A percentile compares a stretch with the other conserved stretches of the same genome.
Conservation (phyloP, 495 filamentous ascomycete genomes). For the Ramalina intermedia region DNA sequence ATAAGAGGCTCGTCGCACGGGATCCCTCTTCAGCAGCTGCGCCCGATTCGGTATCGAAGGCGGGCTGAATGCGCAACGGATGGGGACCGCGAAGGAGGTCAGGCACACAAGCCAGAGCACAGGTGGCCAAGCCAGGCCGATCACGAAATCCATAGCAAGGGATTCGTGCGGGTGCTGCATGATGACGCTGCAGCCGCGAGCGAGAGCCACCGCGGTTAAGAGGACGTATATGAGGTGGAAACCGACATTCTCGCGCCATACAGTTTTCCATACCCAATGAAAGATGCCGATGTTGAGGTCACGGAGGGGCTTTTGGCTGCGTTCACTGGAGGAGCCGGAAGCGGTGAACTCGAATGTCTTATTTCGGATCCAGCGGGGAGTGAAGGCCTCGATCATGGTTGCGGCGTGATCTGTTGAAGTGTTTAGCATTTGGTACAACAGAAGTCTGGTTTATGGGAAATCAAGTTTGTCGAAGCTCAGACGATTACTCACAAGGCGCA, state of each 20-base stretch:
- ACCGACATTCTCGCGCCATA: constrained; percentile 2
- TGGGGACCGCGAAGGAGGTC: not conserved
- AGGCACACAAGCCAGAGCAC: constrained; percentile 1
- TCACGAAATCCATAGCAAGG: not conserved
- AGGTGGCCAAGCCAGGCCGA: constrained; percentile 1
- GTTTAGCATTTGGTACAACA: too few relatives aligned
- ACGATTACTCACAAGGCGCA: not conserved
- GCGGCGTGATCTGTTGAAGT: not conserved
- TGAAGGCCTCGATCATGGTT: not conserved
- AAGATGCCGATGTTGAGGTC: not conserved
- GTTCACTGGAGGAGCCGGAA: not conserved
- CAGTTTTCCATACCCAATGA: not conserved
- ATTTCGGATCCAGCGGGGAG: not conserved
- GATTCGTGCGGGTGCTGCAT: not conserved
- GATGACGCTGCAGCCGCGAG: not conserved
- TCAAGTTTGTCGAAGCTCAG: too few relatives aligned
- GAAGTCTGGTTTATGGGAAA: too few relatives aligned
- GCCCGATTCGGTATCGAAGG: not conserved
- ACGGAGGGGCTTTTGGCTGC: not conserved
- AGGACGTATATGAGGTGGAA: constrained; percentile 5
- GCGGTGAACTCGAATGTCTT: constrained; percentile 1
- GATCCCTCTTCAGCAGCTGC: constrained; percentile 1
- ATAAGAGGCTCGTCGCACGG: not conserved
- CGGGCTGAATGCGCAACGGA: not conserved
- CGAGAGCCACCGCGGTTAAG: not conserved